Evolutionary conservation across 495 filamentous ascomycete species (phyloP).

Genomic region (Penicillium crystallinum): DNA sequence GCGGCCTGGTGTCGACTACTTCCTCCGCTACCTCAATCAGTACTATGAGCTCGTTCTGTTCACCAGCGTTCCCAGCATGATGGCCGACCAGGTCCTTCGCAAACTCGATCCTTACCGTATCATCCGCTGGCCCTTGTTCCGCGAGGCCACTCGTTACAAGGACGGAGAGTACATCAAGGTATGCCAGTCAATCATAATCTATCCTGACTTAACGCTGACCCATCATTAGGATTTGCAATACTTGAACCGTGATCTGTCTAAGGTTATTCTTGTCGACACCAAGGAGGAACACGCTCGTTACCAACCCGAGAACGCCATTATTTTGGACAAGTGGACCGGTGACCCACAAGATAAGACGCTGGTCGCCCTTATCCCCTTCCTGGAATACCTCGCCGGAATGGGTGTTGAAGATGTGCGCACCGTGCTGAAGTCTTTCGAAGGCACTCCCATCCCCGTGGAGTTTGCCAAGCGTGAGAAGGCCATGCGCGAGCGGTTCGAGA

Average conservation of each 20-base stretch:
- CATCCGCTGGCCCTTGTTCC: conserved; percentile 90
- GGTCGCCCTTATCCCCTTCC: conserved; percentile 84
- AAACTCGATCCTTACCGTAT: conserved; percentile 96
- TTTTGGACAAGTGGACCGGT: conserved; percentile 86
- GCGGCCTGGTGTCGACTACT: conserved; percentile 93
- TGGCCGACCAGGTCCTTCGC: conserved; percentile 78
- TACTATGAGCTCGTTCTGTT: conserved; percentile 98
- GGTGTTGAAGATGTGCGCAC: conserved; percentile 76
- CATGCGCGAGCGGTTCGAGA: conserved; percentile 72
- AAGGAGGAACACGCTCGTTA: conserved; percentile 68
- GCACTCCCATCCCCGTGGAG: conserved; percentile 77
- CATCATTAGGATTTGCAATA: conserved; percentile 79
- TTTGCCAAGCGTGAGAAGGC: conserved; percentile 84
- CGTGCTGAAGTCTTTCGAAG: conserved; percentile 82
- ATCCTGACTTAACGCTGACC: neutral
- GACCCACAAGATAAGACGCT: conserved; percentile 75
- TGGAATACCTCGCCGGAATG: conserved; percentile 96
- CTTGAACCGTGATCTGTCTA: conserved; percentile 90
- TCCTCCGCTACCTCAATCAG: conserved; percentile 89
- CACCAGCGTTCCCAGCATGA: conserved; percentile 74
- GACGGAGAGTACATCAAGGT: conserved; percentile 97
- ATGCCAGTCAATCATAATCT: conserved; percentile 12
- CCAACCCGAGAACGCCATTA: conserved; percentile 91
- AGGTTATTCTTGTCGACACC: conserved; percentile 90
- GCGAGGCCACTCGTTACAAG: conserved; percentile 92